phyloP scores from a whole-genome alignment of 495 filamentous ascomycete species.

The Penicillium silybi region DNA sequence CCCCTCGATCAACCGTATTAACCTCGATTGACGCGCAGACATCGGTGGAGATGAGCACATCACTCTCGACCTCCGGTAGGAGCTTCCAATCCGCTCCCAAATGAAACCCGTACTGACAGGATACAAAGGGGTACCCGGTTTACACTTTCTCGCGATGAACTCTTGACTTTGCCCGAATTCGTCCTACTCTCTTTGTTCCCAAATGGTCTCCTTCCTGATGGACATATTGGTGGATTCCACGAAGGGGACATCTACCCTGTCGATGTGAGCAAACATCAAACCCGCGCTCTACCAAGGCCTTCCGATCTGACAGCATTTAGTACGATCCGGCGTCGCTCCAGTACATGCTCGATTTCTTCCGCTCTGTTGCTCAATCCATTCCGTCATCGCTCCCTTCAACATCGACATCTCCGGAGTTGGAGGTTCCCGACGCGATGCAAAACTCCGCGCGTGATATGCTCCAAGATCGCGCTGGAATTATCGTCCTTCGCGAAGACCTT shows the following conservation, averaged over 20 bases:
- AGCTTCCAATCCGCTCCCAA: neutral
- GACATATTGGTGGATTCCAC: conserved; percentile 88
- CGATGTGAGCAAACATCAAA: conserved; percentile 64
- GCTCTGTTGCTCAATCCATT: conserved; percentile 89
- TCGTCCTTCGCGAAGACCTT: conserved; percentile 92
- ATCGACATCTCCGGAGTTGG: conserved; percentile 55
- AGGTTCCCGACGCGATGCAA: conserved; percentile 64
- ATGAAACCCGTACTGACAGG: neutral
- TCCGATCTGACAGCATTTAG: conserved; percentile 63
- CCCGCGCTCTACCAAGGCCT: conserved; percentile 10
- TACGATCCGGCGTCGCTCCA: conserved; percentile 94
- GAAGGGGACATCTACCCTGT: conserved; percentile 95
- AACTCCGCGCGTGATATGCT: conserved; percentile 72
- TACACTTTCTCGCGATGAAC: conserved; percentile 87
- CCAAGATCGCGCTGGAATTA: conserved; percentile 91
- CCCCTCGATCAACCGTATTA: neutral
- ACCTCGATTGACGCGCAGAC: conserved; percentile 45
- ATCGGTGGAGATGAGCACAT: conserved; percentile 92
- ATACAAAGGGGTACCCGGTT: conserved; percentile 81
- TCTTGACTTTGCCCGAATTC: conserved; percentile 93
- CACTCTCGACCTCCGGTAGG: conserved; percentile 86
- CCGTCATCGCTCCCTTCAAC: conserved; percentile 64
- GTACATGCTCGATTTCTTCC: conserved; percentile 99
- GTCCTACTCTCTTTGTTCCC: conserved; percentile 98
- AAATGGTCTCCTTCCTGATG: conserved; percentile 95